Evolutionary conservation across 306 rosid species (phyloP).

Genomic region (Vigna mungo): DNA sequence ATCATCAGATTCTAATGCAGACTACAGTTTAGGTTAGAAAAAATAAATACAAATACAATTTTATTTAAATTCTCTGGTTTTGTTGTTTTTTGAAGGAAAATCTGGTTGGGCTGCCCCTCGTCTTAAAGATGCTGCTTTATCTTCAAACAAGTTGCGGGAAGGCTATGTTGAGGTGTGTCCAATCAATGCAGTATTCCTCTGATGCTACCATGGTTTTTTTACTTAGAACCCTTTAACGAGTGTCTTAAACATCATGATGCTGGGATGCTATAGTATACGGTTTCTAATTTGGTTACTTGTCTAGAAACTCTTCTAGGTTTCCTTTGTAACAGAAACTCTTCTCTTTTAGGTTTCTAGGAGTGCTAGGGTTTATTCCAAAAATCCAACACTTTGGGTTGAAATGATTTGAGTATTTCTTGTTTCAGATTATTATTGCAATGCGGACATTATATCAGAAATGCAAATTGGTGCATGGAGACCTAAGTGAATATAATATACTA

Average conservation of each 20-base stretch:
- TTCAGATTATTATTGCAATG: constrained; percentile 82
- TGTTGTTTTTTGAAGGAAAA: constrained; percentile 64
- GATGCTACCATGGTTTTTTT: constrained; percentile 30
- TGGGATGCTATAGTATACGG: constrained; percentile 19
- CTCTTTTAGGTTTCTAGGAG: too few relatives aligned
- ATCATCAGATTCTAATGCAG: constrained; percentile 22
- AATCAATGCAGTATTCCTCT: constrained; percentile 27
- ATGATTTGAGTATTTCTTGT: constrained; percentile 31
- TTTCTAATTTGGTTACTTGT: background rate
- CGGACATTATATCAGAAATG: constrained; percentile 87
- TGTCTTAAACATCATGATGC: constrained; percentile 18
- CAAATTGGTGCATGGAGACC: constrained; percentile 95
- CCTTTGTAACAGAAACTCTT: too few relatives aligned
- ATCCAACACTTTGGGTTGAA: constrained; percentile 22
- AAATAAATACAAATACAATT: constrained; percentile 9
- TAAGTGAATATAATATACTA: constrained; percentile 90
- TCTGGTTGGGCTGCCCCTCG: constrained; percentile 96
- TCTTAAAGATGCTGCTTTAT: constrained; percentile 82
- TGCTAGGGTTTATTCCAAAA: background rate
- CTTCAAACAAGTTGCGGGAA: constrained; percentile 83
- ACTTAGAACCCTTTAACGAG: background rate
- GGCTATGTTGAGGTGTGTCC: constrained; percentile 81
- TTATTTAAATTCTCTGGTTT: constrained; percentile 31
- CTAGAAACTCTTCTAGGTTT: constrained; percentile 2
- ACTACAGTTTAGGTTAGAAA: constrained; percentile 33